Percentiles rank a stretch among this genome's conserved stretches.
These are phyloP conservation scores for Eleusine indica DNA, from an alignment of 176 grass and related monocot species.

Conservation along the genomic window DNA sequence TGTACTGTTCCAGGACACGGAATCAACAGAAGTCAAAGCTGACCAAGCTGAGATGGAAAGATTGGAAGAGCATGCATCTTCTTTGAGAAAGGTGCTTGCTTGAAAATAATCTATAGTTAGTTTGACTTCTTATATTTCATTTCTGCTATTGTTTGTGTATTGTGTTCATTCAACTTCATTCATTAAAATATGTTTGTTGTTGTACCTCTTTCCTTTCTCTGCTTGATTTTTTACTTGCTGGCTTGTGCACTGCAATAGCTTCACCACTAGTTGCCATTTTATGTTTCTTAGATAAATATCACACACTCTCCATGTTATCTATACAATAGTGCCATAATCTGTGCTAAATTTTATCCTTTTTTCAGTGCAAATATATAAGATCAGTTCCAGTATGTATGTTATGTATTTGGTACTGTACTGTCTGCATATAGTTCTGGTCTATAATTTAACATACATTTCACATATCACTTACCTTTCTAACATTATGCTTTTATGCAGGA, in stretches of 20 bases:
- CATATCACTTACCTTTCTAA: constrained; percentile 9
- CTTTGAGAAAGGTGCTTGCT: constrained; percentile 80
- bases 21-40: constrained; percentile 45
- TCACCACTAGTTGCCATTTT: neutral
- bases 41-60: constrained; percentile 72
- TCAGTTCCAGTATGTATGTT: neutral
- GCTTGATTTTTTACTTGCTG: neutral
- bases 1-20: constrained; percentile 54
- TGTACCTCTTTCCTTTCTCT: neutral
- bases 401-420: neutral
- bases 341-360: neutral
- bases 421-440: neutral
- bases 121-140: neutral
- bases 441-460: constrained; percentile 1
- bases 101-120: constrained; percentile 25
- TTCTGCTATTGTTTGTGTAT: constrained; percentile 6
- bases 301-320: neutral
- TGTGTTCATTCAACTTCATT: neutral
- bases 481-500: constrained; percentile 61
- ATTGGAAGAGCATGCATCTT: constrained; percentile 75
- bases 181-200: neutral
- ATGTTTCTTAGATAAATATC: neutral
- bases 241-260: neutral
- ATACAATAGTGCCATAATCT: neutral
- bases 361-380: neutral